Evolutionary conservation across 1,139 yeast species (phyloP).

Genomic region (Hyphopichia pseudoburtonii): DNA sequence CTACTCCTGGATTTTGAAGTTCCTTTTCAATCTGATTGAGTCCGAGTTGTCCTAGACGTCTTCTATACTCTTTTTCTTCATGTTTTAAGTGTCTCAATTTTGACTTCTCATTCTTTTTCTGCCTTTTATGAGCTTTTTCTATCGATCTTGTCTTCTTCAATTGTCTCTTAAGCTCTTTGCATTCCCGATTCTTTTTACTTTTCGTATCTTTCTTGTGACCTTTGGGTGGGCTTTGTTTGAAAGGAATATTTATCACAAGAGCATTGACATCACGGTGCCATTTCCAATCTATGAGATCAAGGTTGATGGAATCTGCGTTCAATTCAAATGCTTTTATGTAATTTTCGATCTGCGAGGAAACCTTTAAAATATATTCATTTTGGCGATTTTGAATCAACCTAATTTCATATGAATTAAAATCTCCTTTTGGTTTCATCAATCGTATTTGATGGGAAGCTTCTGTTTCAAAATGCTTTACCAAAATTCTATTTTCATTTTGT

Average conservation of each 20-base stretch:
- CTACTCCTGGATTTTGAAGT: background rate
- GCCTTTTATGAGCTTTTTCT: background rate
- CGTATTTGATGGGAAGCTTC: conserved; percentile 7
- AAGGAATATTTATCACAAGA: conserved; percentile 4
- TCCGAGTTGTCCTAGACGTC: background rate
- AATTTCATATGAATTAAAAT: conserved; percentile 8
- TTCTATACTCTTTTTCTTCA: background rate
- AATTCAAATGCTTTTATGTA: conserved; percentile 7
- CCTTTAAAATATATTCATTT: conserved; percentile 4
- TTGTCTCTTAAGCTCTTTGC: background rate
- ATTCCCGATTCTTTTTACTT: background rate
- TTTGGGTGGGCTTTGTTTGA: background rate
- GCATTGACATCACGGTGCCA: conserved; percentile 1
- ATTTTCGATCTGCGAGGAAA: conserved; percentile 7
- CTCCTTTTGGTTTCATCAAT: conserved; percentile 5
- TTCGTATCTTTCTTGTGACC: background rate
- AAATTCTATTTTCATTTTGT: background rate
- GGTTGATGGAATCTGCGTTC: conserved; percentile 5
- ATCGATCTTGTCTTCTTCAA: background rate
- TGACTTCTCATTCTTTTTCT: background rate
- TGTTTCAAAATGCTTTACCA: conserved; percentile 6
- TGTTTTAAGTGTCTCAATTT: background rate
- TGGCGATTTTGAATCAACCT: conserved; percentile 6
- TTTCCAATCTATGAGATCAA: conserved; percentile 5
- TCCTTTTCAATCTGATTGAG: background rate